These are phyloP conservation scores for Aureobasidium sp. DNA, from an alignment of 2,329 filamentous ascomycete species.

Conservation along the genomic window DNA sequence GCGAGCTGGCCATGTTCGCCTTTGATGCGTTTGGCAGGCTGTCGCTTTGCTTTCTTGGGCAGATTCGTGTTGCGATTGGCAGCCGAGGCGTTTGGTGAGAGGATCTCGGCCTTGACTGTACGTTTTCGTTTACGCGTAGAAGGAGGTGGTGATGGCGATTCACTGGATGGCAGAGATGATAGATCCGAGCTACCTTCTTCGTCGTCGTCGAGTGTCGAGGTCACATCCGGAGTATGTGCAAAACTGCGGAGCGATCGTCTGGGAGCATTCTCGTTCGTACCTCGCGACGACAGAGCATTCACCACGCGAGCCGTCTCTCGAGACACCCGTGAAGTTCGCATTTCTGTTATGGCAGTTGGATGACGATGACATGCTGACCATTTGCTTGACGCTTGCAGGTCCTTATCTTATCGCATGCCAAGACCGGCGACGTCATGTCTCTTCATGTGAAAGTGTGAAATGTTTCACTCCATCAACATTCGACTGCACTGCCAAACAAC, in stretches of 20 bases:
- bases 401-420: conserved; percentile 10
- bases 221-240: conserved; percentile 14
- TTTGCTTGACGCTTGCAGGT: background rate
- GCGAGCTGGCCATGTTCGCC: conserved; percentile 25
- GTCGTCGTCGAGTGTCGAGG: conserved; percentile 13
- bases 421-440: background rate
- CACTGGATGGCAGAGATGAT: conserved; percentile 1
- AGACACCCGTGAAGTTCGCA: conserved; percentile 19
- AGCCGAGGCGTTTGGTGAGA: conserved; percentile 10
- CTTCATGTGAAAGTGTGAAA: conserved; percentile 6
- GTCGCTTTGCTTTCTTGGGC: conserved; percentile 22
- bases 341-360: background rate
- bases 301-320: conserved; percentile 19
- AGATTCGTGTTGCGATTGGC: conserved; percentile 8
- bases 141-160: background rate
- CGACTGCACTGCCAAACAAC: background rate
- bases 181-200: conserved; percentile 13
- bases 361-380: conserved; percentile 12
- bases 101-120: conserved; percentile 16
- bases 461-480: background rate
- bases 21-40: conserved; percentile 30
- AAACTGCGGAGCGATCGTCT: conserved; percentile 23
- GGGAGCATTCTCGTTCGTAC: conserved; percentile 13
- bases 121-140: conserved; percentile 16
- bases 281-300: conserved; percentile 12